These are phyloP conservation scores for Thielaviopsis cerberus DNA, from an alignment of 2,329 filamentous ascomycete species.

Conservation along the genomic window DNA sequence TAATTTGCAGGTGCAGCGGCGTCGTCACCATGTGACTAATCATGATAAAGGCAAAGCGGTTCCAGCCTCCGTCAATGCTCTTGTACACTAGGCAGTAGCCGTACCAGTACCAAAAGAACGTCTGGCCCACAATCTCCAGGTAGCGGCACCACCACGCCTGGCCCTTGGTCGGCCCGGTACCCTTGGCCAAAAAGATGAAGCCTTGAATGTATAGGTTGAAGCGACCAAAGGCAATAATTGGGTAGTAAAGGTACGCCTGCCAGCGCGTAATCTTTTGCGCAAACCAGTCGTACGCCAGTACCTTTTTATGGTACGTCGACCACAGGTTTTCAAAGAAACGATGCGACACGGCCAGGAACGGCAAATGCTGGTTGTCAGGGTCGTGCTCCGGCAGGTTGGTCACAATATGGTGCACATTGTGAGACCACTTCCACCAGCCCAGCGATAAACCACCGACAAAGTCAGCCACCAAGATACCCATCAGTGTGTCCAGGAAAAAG, in stretches of 20 bases:
- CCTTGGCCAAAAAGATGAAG: slow-evolving; percentile 55
- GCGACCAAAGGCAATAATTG: slow-evolving; percentile 59
- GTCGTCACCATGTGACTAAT: slow-evolving; percentile 66
- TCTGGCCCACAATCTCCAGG: slow-evolving; percentile 57
- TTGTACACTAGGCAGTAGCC: slow-evolving; percentile 66
- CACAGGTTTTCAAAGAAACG: slow-evolving; percentile 54
- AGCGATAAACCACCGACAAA: slow-evolving; percentile 76
- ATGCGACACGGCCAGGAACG: slow-evolving; percentile 74
- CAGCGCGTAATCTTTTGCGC: slow-evolving; percentile 52
- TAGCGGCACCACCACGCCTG: slow-evolving; percentile 69
- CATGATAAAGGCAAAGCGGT: slow-evolving; percentile 56
- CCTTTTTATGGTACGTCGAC: slow-evolving; percentile 66
- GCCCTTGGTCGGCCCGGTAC: slow-evolving; percentile 54
- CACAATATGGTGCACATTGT: slow-evolving; percentile 93
- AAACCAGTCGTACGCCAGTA: slow-evolving; percentile 61
- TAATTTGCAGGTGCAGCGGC: slow-evolving; percentile 76
- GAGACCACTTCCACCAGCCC: slow-evolving; percentile 93
- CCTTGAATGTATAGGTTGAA: slow-evolving; percentile 77
- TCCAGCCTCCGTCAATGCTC: slow-evolving; percentile 48
- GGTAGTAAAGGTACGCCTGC: slow-evolving; percentile 70
- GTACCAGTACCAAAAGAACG: slow-evolving; percentile 75
- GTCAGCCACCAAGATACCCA: slow-evolving; percentile 80
- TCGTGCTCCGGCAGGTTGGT: slow-evolving; percentile 93
- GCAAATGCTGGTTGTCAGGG: slow-evolving; percentile 82
- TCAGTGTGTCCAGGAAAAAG: slow-evolving; percentile 63